A percentile compares a stretch with the other conserved stretches of the same genome.
Evolutionary conservation across 2,329 filamentous ascomycete species (phyloP).

Genomic region (Polytolypa hystricis): DNA sequence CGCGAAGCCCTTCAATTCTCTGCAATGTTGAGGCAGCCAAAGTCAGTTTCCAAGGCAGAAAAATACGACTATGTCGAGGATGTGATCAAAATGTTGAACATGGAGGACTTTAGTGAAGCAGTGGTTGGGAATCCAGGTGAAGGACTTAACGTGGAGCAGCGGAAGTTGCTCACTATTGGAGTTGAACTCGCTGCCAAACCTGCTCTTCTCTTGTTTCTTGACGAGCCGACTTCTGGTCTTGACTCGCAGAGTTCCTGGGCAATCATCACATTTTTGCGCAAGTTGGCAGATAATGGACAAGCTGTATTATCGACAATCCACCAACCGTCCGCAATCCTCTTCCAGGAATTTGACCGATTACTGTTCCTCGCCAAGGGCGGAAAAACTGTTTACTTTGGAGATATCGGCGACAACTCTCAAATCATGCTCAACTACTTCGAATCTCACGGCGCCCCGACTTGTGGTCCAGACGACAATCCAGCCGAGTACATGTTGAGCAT

Average conservation of each 20-base stretch:
- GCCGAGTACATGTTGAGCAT: conserved; percentile 60
- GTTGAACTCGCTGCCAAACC: conserved; percentile 89
- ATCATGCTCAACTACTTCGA: conserved; percentile 55
- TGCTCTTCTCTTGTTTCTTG: conserved; percentile 72
- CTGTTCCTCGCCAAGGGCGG: conserved; percentile 54
- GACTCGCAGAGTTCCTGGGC: conserved; percentile 87
- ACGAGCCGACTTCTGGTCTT: conserved; percentile 85
- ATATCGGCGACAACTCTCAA: conserved; percentile 48
- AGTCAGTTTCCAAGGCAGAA: conserved; percentile 55
- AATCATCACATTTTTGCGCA: conserved; percentile 72
- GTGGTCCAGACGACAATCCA: conserved; percentile 53
- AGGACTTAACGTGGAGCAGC: conserved; percentile 52
- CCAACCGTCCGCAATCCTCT: conserved; percentile 81
- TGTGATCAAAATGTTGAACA: conserved; percentile 75
- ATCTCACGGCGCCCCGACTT: conserved; percentile 46
- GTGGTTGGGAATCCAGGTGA: conserved; percentile 80
- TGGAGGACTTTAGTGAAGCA: conserved; percentile 80
- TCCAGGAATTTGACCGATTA: conserved; percentile 63
- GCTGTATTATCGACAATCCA: conserved; percentile 90
- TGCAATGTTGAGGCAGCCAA: conserved; percentile 71
- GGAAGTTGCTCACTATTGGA: conserved; percentile 73
- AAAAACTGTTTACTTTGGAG: conserved; percentile 56
- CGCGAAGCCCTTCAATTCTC: conserved; percentile 79
- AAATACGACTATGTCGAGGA: conserved; percentile 80
- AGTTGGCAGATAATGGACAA: conserved; percentile 74